Base-by-base conservation (phyloP, 331 rosid genomes). In the Stylosanthes scabra region DNA sequence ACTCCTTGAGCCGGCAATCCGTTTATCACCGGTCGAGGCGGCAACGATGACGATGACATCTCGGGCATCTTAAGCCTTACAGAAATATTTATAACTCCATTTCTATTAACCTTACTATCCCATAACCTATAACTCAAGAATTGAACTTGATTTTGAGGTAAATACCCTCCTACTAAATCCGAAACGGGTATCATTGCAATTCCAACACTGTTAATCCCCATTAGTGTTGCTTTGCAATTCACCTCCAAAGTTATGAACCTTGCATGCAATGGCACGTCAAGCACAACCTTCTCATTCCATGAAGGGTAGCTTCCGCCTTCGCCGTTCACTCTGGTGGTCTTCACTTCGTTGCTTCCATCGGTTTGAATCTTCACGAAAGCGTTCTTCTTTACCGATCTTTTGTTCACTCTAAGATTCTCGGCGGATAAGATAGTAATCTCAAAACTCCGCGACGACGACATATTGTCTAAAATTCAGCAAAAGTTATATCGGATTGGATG, bases 91-190 rank as follows among this genome's bases (percentile, higher is more conserved):
- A 90, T 62, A 66, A 90, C 80, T 54, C 97, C 90, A 54, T 88
- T 90, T 62, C 84, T 80, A 34, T 69, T 78, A 0, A 87, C 82
- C 9, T 51, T 72, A 4, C 16, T 25, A 5, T 90, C 83, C 78
- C 94, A 79, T 74, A 90, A 31, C 72, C 92, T 78, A 27, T 88
- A 90, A 72, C 97, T 90, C 82, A 90, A 40, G 37, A 84, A 86
- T 31, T 86, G 93, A 80, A 83, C 27, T 61, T 84, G 76, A 42
- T 67, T 50, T 66, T 81, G 83, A 3, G 89, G 92, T 45, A 84
- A 28, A 11, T 42, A 76, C 0, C 83, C 88, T 5, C 85, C 86
- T 0, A 37, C 46, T 42, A 90, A 86, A 31, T 90, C 94, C 6
- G 93, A 74, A 1, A 76, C 80, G 2, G 89, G 89, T 55, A 90